phyloP scores from a whole-genome alignment of 2,329 filamentous ascomycete species.

The Beauveria brongniartii region DNA sequence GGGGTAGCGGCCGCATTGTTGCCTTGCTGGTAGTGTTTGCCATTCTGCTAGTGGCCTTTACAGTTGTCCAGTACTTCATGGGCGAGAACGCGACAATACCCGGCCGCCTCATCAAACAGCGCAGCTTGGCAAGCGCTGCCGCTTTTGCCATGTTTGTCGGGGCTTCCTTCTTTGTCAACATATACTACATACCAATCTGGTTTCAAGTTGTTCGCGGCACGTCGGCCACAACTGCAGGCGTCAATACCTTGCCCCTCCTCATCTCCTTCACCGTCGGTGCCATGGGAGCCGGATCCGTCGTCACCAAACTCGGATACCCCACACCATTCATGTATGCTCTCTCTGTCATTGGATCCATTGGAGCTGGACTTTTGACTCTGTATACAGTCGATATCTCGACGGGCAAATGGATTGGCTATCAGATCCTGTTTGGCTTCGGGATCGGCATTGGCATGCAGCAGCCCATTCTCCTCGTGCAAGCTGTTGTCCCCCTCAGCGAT shows the following conservation, averaged over 20 bases:
- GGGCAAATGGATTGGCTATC: constrained; percentile 11
- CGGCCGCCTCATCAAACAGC: constrained; percentile 64
- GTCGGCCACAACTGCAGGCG: constrained; percentile 12
- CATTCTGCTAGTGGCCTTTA: constrained; percentile 31
- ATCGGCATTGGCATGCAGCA: constrained; percentile 12
- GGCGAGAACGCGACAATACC: constrained; percentile 29
- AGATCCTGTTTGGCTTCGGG: constrained; percentile 14
- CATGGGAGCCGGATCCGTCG: neutral
- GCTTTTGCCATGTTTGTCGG: constrained; percentile 22
- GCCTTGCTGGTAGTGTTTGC: constrained; percentile 31
- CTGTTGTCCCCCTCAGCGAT: constrained; percentile 12
- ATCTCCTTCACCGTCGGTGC: neutral
- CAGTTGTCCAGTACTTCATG: constrained; percentile 24
- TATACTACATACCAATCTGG: constrained; percentile 31
- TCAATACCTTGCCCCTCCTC: neutral
- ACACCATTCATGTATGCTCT: neutral
- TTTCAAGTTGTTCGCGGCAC: constrained; percentile 33
- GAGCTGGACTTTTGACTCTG: neutral
- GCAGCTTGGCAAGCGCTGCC: constrained; percentile 60
- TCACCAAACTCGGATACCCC: constrained; percentile 12
- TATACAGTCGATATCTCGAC: neutral
- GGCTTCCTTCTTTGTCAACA: constrained; percentile 19
- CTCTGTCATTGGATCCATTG: neutral
- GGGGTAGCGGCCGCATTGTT: constrained; percentile 27
- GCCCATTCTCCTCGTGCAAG: constrained; percentile 14